Percentiles rank a stretch among this genome's conserved stretches.
phyloP scores from a whole-genome alignment of 129 eudicot genomes.

The Tagetes erecta region DNA sequence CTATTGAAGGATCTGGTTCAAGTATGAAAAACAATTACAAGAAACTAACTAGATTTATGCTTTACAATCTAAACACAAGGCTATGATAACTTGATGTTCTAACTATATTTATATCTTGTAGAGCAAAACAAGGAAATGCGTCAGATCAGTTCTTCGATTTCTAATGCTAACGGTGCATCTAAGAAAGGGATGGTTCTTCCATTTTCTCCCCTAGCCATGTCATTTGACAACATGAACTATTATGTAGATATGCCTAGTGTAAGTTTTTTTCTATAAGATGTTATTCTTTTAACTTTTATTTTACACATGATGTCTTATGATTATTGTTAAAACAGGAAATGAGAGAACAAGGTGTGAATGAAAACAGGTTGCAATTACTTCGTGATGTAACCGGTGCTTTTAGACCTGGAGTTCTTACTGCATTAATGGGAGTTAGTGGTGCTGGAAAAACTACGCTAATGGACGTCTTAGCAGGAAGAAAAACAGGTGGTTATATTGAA shows the following conservation, averaged over 20 bases:
- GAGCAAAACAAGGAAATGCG: slow-evolving; percentile 19
- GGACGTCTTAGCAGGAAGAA: neutral
- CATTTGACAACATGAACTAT: neutral
- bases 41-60: slow-evolving; percentile 4
- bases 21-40: slow-evolving; percentile 9
- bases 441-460: neutral
- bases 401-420: neutral
- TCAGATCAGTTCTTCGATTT: slow-evolving; percentile 9
- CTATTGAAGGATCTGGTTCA: slow-evolving; percentile 3
- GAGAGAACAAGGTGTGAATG: neutral
- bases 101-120: neutral
- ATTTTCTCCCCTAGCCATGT: neutral
- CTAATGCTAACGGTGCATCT: slow-evolving; percentile 26
- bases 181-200: neutral
- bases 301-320: no score
- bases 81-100: slow-evolving; percentile 16
- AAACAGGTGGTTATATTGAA: neutral
- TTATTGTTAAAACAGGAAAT: neutral
- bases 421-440: neutral
- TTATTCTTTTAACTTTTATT: no score
- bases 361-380: neutral
- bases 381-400: neutral
- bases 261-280: no score
- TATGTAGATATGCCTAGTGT: neutral
- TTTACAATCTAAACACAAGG: neutral